Evolutionary conservation across 2,329 filamentous ascomycete genomes (phyloP).

Genomic region (Colletotrichum horii): DNA sequence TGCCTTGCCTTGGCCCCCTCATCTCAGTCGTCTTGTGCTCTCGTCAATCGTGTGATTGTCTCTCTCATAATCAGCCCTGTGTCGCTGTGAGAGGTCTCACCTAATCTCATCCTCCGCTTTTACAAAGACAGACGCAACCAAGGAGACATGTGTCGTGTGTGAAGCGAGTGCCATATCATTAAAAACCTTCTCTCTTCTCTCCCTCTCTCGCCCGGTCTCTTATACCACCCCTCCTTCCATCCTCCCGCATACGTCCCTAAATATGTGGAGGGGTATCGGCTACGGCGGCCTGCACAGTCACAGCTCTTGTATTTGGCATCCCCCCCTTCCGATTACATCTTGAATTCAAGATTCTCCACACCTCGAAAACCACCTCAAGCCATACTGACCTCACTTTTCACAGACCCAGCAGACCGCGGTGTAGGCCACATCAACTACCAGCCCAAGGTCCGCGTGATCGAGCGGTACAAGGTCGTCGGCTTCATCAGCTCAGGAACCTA

Average conservation of each 20-base stretch:
- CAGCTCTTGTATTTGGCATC: slow-evolving; percentile 18
- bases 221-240: background rate
- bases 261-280: slow-evolving; percentile 23
- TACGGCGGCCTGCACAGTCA: slow-evolving; percentile 23
- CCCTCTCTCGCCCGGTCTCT: background rate
- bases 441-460: slow-evolving; percentile 85
- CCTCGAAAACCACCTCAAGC: slow-evolving; percentile 24
- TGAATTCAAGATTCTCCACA: background rate
- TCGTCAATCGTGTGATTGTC: background rate
- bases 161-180: slow-evolving; percentile 17
- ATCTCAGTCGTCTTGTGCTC: background rate
- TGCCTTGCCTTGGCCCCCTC: background rate
- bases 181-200: background rate
- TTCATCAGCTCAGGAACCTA: slow-evolving; percentile 99
- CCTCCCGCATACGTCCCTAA: background rate
- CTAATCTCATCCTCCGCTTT: background rate
- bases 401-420: slow-evolving; percentile 60
- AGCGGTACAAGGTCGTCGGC: slow-evolving; percentile 94
- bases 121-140: background rate
- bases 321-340: background rate
- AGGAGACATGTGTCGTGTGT: slow-evolving; percentile 13
- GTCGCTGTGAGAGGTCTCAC: slow-evolving; percentile 6
- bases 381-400: slow-evolving; percentile 38
- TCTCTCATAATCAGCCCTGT: slow-evolving; percentile 3
- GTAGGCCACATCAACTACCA: slow-evolving; percentile 58